Base-by-base conservation (phyloP, 371 early-diverging fungal genomes). In the Syncephalastrum sp. region DNA sequence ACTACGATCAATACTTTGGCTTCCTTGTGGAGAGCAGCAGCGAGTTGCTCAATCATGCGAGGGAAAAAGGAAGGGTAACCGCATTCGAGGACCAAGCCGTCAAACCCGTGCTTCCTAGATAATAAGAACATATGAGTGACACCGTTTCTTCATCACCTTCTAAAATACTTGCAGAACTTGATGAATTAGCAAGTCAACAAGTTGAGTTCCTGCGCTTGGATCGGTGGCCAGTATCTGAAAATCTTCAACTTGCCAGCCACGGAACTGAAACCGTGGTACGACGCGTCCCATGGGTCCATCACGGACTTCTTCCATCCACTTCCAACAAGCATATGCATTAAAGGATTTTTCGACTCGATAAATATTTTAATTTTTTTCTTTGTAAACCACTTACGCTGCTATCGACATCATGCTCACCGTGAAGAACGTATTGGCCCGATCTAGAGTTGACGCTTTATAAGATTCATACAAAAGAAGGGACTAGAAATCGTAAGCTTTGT, bases 371-470 rank as follows among this genome's bases (percentile, higher is more conserved):
- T 21, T 21, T 51, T n/a, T 42, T 21, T 43, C 2, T 24, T 6
- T 52, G 10, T 33, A 6, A 47, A 3, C 7, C 15, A 57, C 64
- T 67, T 68, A 74, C 79, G 5, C 50, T 60, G 54, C 56, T 25
- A 58, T 85, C 86, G 4, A 85, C 86, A 57, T 87, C 85, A 59
- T 87, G 85, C 41, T 68, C 79, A 16, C 86, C 88, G 54, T 60
- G 57, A n/a, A 81, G 29, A 12, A 59, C 63, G 64, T 65, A 81
- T 17, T 64, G 51, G 52, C 24, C 45, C 0, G 52, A 27, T 45
- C 56, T 33, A 33, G 8, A 33, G 60, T 59, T 10, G 59, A 19
- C 1, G 61, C 48, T 43, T 69, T 66, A 27, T 27, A 5, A 33
- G 3, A 53, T 4, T 14, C n/a, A 38, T 33, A 38, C 4, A 21